Base-by-base conservation (phyloP, 208 protist species). In the Wallacemonas collosoma region DNA sequence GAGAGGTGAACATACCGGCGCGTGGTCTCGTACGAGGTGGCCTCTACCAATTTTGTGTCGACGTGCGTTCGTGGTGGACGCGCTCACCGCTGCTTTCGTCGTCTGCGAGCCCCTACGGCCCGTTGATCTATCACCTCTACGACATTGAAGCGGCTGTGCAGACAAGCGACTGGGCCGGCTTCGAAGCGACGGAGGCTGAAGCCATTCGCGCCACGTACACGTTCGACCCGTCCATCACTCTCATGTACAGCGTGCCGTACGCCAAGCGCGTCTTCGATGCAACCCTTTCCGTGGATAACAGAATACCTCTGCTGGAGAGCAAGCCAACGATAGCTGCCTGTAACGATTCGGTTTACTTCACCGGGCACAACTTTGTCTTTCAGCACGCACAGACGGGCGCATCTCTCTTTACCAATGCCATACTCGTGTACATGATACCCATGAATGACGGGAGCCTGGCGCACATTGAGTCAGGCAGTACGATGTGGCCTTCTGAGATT, bases 1-100 rank as follows among this genome's bases (percentile, higher is more conserved):
- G 17, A 7, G 9, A 48, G 12, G 35, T 69, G 3, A 47, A 71
- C 53, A 72, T 71, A 0, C 72, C 79, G 35, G 51, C 47, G 0
- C 72, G 73, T 6, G 64, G 58, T 44, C n/a, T 69, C 12, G 44
- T 81, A 11, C 38, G 60, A 8, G 60, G 7, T 6, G 60, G 60
- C 11, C 14, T 65, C 8, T 86, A 82, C 68, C 81, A 86, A 63
- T 86, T 75, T 66, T 86, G 81, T 62, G 72, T 82, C 26, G 81
- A 86, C 4, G 77, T 86, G 3, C 41, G 63, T 1, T 68, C 26
- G 38, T 65, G 60, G 60, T 36, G 14, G 7, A 26, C 60, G 1
- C 60, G 40, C 40, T 51, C 60, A 41, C 38, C 38, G 43, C 60
- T 65, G 40, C 17, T 65, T 14, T 45, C 43, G 8, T 65, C 60